Conservation (phyloP, 2,329 filamentous ascomycete species). For the Xenosphaeropsis pyriputrescens region DNA sequence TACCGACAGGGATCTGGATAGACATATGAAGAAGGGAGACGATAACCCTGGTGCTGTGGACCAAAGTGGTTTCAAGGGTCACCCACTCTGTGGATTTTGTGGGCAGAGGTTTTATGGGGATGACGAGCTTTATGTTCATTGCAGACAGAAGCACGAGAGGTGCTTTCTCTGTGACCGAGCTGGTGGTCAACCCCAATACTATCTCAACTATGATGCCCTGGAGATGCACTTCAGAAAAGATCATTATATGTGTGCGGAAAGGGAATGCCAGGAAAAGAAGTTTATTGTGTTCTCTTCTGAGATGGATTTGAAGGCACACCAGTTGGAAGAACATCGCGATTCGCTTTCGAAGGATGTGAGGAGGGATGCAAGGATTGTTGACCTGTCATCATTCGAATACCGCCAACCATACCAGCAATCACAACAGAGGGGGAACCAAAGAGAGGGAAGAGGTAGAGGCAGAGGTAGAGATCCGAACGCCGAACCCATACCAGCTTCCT, state of each 20-base stretch:
- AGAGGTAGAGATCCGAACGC: conserved; percentile 78
- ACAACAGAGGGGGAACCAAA: conserved; percentile 27
- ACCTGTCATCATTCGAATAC: conserved; percentile 76
- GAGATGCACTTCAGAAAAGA: conserved; percentile 79
- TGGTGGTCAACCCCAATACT: conserved; percentile 55
- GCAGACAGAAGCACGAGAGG: conserved; percentile 82
- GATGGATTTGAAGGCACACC: conserved; percentile 88
- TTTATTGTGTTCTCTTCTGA: conserved; percentile 94
- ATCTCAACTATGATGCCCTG: conserved; percentile 72
- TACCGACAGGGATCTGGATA: conserved; percentile 62
- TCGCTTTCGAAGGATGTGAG: conserved; percentile 70
- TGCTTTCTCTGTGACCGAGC: conserved; percentile 81
- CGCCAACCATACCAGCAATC: conserved; percentile 46
- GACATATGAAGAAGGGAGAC: conserved; percentile 82
- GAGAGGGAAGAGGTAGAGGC: conserved; percentile 29
- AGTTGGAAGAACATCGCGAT: conserved; percentile 68
- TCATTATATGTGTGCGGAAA: conserved; percentile 73
- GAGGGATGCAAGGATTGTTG: conserved; percentile 70
- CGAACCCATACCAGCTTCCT: conserved; percentile 61
- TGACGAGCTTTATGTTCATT: conserved; percentile 89
- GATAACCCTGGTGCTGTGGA: conserved; percentile 79
- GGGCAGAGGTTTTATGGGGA: conserved; percentile 86
- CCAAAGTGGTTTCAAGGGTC: conserved; percentile 91
- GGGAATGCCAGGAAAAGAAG: conserved; percentile 89
- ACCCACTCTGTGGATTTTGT: conserved; percentile 90